Percentiles rank a stretch among this genome's conserved stretches.
These are phyloP conservation scores for Podospora appendiculata DNA, from an alignment of 495 filamentous ascomycete genomes.

Conservation along the genomic window DNA sequence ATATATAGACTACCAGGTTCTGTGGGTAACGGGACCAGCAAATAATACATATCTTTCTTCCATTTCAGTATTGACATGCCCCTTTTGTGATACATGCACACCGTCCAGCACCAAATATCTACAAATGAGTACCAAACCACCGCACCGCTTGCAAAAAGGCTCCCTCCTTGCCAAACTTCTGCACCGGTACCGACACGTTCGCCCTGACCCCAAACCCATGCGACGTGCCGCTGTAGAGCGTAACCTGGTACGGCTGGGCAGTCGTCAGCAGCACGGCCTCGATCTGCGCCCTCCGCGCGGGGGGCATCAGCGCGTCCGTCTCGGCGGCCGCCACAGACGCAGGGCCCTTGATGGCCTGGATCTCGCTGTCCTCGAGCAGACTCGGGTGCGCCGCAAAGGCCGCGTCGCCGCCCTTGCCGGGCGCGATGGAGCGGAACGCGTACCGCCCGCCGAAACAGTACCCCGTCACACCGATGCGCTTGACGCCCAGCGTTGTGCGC, in stretches of 20 bases:
- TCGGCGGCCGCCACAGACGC: conserved; percentile 67
- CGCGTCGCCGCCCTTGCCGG: conserved; percentile 44
- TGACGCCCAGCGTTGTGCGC: conserved; percentile 46
- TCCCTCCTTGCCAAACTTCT: conserved; percentile 69
- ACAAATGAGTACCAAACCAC: conserved; percentile 52
- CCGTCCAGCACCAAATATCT: neutral
- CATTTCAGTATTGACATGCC: no score
- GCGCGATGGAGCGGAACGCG: conserved; percentile 32
- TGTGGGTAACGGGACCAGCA: no score
- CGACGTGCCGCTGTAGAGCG: conserved; percentile 53
- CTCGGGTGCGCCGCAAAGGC: conserved; percentile 66
- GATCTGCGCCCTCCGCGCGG: conserved; percentile 48
- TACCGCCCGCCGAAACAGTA: conserved; percentile 54
- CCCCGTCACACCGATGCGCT: conserved; percentile 56
- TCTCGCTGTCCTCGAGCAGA: conserved; percentile 56
- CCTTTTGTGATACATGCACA: no score
- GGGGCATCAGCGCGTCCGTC: conserved; percentile 55
- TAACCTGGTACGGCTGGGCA: conserved; percentile 51
- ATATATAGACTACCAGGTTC: no score
- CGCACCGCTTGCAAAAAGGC: conserved; percentile 65
- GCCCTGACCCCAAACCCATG: conserved; percentile 67
- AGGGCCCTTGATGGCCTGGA: conserved; percentile 53
- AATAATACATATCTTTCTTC: no score
- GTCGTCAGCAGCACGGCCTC: conserved; percentile 27
- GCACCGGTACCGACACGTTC: conserved; percentile 46